phyloP scores from a whole-genome alignment of 306 rosid species.

The Canavalia gladiata region DNA sequence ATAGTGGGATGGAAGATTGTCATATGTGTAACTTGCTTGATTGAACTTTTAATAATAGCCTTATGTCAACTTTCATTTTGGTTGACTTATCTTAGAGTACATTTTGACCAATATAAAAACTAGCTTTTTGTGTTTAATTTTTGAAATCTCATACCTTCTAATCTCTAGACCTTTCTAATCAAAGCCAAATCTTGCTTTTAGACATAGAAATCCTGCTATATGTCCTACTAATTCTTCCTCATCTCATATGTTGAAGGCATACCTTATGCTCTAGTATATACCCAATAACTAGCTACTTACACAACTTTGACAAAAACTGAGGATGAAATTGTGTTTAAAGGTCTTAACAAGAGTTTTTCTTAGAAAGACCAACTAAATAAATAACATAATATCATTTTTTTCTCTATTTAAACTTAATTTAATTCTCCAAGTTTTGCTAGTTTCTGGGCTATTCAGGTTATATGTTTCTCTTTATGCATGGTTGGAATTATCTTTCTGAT shows the following conservation, averaged over 20 bases:
- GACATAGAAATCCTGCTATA: too few species aligned
- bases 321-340: slow-evolving; percentile 18
- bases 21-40: too few species aligned
- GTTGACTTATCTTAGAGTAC: too few species aligned
- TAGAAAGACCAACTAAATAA: slow-evolving; percentile 5
- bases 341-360: slow-evolving; percentile 2
- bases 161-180: not conserved
- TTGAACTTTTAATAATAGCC: too few species aligned
- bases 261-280: slow-evolving; percentile 98
- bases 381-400: not conserved
- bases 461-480: too few species aligned
- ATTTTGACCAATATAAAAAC: not conserved
- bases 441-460: not conserved
- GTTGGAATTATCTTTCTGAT: too few species aligned
- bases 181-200: too few species aligned
- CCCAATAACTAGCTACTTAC: slow-evolving; percentile 81
- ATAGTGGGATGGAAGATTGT: too few species aligned
- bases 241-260: slow-evolving; percentile 37
- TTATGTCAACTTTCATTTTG: too few species aligned
- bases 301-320: slow-evolving; percentile 64
- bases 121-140: too few species aligned
- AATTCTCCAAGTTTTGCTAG: not conserved
- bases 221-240: too few species aligned
- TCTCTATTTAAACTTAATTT: not conserved
- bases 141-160: not conserved